phyloP scores from a whole-genome alignment of 441 rosid genomes.

The Pelargonium fulgidum region DNA sequence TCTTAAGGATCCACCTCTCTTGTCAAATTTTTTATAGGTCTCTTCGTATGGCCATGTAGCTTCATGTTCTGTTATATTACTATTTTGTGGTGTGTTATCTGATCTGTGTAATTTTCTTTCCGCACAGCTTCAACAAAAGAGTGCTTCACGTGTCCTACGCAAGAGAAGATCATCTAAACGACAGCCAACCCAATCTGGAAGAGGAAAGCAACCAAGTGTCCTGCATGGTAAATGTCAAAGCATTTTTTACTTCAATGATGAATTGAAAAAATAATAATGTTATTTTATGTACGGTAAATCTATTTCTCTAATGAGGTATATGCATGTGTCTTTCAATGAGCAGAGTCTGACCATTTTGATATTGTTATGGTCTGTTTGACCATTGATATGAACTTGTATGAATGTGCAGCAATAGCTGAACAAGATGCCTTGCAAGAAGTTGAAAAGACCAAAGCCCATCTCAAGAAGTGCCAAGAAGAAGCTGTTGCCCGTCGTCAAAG shows the following conservation, averaged over 20 bases:
- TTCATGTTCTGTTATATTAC: neutral
- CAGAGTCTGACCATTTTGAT: neutral
- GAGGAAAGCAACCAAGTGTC: slow-evolving; percentile 56
- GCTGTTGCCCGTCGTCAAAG: slow-evolving; percentile 46
- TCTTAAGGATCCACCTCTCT: neutral
- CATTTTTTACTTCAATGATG: neutral
- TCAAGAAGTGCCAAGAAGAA: slow-evolving; percentile 28
- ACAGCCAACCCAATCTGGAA: slow-evolving; percentile 56
- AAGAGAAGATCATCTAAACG: slow-evolving; percentile 83
- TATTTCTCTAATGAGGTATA: neutral
- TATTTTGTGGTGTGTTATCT: neutral
- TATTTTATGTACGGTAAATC: neutral
- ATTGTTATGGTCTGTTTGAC: neutral
- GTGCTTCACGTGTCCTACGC: slow-evolving; percentile 50
- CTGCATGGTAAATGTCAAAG: slow-evolving; percentile 42
- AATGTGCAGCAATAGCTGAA: slow-evolving; percentile 39
- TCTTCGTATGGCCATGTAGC: neutral
- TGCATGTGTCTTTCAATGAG: neutral
- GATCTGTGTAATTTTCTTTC: neutral
- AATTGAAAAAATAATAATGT: neutral
- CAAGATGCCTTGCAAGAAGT: slow-evolving; percentile 35
- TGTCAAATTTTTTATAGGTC: neutral
- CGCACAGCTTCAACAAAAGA: slow-evolving; percentile 56
- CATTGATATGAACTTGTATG: slow-evolving; percentile 5
- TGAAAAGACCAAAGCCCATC: slow-evolving; percentile 44